Percentiles rank a stretch among this genome's conserved stretches.
Evolutionary conservation across 192 early-diverging fungal genomes (phyloP).

Genomic region (Funneliformis mosseae): DNA sequence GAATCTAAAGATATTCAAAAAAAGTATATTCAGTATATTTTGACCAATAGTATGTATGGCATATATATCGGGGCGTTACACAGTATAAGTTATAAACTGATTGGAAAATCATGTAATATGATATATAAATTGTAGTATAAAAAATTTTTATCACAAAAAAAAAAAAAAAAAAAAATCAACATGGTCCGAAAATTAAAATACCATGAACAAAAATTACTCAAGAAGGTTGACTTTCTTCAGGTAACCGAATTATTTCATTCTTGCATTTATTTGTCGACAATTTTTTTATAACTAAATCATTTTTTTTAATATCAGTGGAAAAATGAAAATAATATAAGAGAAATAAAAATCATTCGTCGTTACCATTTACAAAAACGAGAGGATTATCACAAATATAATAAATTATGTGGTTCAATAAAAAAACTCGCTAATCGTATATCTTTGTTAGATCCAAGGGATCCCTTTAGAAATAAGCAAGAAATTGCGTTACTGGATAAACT

Average conservation of each 20-base stretch:
- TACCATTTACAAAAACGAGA: slow-evolving; percentile 90
- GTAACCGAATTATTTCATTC: slow-evolving; percentile 1
- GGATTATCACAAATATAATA: slow-evolving; percentile 90
- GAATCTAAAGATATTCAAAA: no score
- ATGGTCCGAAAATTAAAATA: slow-evolving; percentile 77
- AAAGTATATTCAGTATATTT: no score
- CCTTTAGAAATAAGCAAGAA: slow-evolving; percentile 73
- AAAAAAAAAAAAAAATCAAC: not conserved
- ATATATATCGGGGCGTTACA: no score
- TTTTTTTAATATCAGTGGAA: slow-evolving; percentile 64
- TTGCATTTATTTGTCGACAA: not conserved
- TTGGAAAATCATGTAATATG: no score
- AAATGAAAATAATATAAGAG: slow-evolving; percentile 77
- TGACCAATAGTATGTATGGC: no score
- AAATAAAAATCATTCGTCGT: slow-evolving; percentile 83
- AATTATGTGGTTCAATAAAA: slow-evolving; percentile 76
- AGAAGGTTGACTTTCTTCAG: slow-evolving; percentile 93
- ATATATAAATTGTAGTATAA: not conserved
- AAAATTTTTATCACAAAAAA: not conserved
- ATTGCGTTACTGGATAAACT: slow-evolving; percentile 82
- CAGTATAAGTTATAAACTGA: no score
- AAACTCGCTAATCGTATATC: slow-evolving; percentile 84
- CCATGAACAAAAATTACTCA: slow-evolving; percentile 95
- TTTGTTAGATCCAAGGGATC: slow-evolving; percentile 82
- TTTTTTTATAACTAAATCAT: not conserved